Base-by-base conservation (phyloP, 768 basidiomycete genomes). In the Mycena sanguinolenta region DNA sequence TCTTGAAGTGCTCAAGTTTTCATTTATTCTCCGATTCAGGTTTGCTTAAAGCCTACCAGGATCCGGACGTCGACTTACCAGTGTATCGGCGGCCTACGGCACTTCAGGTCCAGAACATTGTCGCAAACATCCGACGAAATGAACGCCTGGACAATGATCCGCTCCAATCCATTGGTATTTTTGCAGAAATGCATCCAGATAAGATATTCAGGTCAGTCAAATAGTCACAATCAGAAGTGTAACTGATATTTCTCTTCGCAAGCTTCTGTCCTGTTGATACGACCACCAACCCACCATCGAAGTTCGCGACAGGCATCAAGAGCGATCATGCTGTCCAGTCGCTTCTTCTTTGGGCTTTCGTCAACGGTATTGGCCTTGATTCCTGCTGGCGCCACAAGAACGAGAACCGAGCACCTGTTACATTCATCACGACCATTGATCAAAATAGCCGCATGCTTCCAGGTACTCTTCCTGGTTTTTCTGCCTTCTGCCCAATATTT, bases 311-410 rank as follows among this genome's bases (percentile, higher is more conserved):
- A 0, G 67, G 67, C 3, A 69, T 69, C 2, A 63, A 69, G 44
- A 60, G 53, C 28, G 21, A 13, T 14, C 61, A 69, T 34, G 52
- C 60, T 1, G 6, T 63, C 13, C 67, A 68, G 30, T 62, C 60
- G 2, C 34, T 68, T 7, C 53, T 68, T 9, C 53, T 68, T 4
- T 63, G 60, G 60, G 34, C 32, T 0, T 39, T 42, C n/a, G 19
- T 30, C 3, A 62, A 63, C 25, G 65, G 73, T 5, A 49, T 73
- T 16, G 72, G 72, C 4, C 59, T 63, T 0, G 73, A 74, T 32
- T 67, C 65, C 12, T 67, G 65, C 21, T 74, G 62, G 59, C 58
- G 73, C 27, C 65, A 74, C 57, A 74, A 71, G 64, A 74, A 71
- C 44, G 70, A 74, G 52, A 74, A 71, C 27, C 54, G 64, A 2